Conservation (phyloP, 2,329 filamentous ascomycete species). For the Chrysosporium keratinophilum region DNA sequence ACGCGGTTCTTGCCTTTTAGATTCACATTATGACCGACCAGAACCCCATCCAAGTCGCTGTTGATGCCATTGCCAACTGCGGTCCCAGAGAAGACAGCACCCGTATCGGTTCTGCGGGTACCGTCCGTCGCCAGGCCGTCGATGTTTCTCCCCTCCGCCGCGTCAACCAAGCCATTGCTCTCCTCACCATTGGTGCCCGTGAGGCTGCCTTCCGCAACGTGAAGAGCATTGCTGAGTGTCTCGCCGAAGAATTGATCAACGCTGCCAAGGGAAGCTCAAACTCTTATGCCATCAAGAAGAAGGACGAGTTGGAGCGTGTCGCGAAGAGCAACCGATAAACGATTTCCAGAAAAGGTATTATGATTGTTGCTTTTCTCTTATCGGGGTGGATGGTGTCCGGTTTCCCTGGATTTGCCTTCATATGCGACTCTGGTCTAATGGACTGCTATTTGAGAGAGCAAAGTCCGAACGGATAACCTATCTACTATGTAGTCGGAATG, state of each 20-base stretch:
- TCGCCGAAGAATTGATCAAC: slow-evolving; percentile 99
- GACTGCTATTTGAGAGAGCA: slow-evolving; percentile 13
- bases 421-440: slow-evolving; percentile 10
- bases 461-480: slow-evolving; percentile 15
- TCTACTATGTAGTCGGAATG: slow-evolving; percentile 17
- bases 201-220: slow-evolving; percentile 99
- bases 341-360: slow-evolving; percentile 25
- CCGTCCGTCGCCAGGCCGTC: slow-evolving; percentile 98
- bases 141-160: slow-evolving; percentile 99
- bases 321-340: slow-evolving; percentile 99
- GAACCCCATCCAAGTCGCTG: slow-evolving; percentile 99
- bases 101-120: slow-evolving; percentile 98
- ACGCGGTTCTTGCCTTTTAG: slow-evolving; percentile 39
- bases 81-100: slow-evolving; percentile 99
- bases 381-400: slow-evolving; percentile 28
- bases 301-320: slow-evolving; percentile 99
- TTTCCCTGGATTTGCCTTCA: slow-evolving; percentile 12
- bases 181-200: slow-evolving; percentile 96
- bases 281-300: slow-evolving; percentile 99
- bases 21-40: slow-evolving; percentile 99
- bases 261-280: slow-evolving; percentile 99
- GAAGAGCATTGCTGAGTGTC: slow-evolving; percentile 99
- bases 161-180: slow-evolving; percentile 99
- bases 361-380: slow-evolving; percentile 21
- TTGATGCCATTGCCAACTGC: slow-evolving; percentile 99